Evolutionary conservation across 768 basidiomycete species (phyloP).

Genomic region (Daedaleopsis nitida): DNA sequence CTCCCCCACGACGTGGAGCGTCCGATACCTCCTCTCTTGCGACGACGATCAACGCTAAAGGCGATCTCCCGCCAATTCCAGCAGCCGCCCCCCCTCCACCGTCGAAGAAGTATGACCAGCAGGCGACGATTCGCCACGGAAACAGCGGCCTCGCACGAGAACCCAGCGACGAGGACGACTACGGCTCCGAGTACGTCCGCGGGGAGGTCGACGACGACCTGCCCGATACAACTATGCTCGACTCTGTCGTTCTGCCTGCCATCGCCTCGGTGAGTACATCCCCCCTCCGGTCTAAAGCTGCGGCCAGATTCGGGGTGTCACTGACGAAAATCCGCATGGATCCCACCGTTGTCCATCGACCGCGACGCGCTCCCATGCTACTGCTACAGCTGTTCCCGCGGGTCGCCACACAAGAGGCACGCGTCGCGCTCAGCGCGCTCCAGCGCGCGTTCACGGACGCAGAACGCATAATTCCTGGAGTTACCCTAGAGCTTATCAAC

Average conservation of each 20-base stretch:
- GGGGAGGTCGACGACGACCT: slow-evolving; percentile 46
- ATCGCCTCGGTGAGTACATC: slow-evolving; percentile 78
- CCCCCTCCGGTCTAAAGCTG: neutral
- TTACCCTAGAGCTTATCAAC: slow-evolving; percentile 89
- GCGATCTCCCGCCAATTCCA: slow-evolving; percentile 61
- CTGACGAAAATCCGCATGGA: slow-evolving; percentile 11
- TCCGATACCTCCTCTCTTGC: slow-evolving; percentile 31
- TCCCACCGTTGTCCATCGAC: neutral
- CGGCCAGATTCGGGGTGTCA: neutral
- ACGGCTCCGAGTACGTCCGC: slow-evolving; percentile 40
- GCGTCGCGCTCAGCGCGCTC: slow-evolving; percentile 80
- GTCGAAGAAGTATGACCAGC: slow-evolving; percentile 47
- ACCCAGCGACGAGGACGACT: slow-evolving; percentile 61
- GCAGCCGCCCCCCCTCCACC: slow-evolving; percentile 35
- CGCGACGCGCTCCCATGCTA: neutral
- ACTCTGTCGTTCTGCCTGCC: slow-evolving; percentile 94
- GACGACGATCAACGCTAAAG: slow-evolving; percentile 52
- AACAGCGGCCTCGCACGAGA: slow-evolving; percentile 40
- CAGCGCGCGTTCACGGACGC: slow-evolving; percentile 94
- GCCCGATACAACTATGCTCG: slow-evolving; percentile 89
- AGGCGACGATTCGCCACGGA: slow-evolving; percentile 58
- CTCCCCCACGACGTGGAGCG: slow-evolving; percentile 18
- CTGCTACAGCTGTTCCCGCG: slow-evolving; percentile 78
- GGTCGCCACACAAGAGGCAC: slow-evolving; percentile 90
- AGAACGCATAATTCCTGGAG: slow-evolving; percentile 93